phyloP scores from a whole-genome alignment of 352 stramenopile species.

The Pythium plurisporium region DNA sequence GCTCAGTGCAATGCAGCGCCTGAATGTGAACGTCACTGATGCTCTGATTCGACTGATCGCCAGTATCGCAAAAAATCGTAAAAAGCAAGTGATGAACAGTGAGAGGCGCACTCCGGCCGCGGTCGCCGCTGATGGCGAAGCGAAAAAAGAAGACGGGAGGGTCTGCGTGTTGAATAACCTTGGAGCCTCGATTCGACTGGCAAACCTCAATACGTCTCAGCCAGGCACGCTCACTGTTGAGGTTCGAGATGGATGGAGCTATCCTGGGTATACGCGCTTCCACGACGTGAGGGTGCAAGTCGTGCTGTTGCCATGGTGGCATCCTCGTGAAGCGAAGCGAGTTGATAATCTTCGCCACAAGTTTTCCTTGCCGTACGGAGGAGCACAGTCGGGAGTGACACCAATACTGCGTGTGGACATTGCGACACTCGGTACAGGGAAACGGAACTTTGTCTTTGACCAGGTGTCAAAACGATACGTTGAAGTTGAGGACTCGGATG shows the following conservation, averaged over 20 bases:
- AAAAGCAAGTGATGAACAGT: conserved; percentile 65
- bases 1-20: conserved; percentile 75
- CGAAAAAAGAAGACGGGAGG: conserved; percentile 79
- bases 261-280: conserved; percentile 75
- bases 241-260: conserved; percentile 82
- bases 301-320: conserved; percentile 83
- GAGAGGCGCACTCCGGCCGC: conserved; percentile 73
- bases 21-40: conserved; percentile 87
- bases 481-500: conserved; percentile 72
- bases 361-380: conserved; percentile 78
- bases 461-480: conserved; percentile 83
- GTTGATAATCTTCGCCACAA: conserved; percentile 78
- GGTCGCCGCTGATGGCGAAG: conserved; percentile 71
- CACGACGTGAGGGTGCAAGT: conserved; percentile 83
- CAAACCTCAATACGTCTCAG: conserved; percentile 85
- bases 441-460: conserved; percentile 83
- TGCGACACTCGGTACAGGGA: conserved; percentile 57
- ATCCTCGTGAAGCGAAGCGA: conserved; percentile 61
- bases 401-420: conserved; percentile 81
- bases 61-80: conserved; percentile 72
- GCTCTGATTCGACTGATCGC: conserved; percentile 75
- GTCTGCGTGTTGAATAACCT: conserved; percentile 89
- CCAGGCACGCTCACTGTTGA: conserved; percentile 77
- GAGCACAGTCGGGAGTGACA: conserved; percentile 81
- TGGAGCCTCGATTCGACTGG: conserved; percentile 81